Evolutionary conservation across 73 alveolate genomes (phyloP), one percentile per base, ranked within the genome.

Genomic region (Paramecium primaurelia): DNA sequence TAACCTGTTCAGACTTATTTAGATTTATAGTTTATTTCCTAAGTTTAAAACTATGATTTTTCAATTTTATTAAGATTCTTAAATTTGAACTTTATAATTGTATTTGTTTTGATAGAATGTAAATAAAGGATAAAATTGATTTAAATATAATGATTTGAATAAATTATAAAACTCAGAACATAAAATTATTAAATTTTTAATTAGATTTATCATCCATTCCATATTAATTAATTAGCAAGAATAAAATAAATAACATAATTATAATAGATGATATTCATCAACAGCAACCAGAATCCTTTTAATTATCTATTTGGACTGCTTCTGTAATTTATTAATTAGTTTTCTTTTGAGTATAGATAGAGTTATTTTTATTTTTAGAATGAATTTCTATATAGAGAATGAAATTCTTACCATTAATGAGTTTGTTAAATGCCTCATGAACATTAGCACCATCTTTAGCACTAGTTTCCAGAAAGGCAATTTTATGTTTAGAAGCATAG

Each of bases 361-460:
- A 54, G 3, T 54, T 54, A 34, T 54, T 54, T 54, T 54, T 54
- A 54, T 54, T 54, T 54, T 54, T 54, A 18, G 69, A 54, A 54
- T 54, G 69, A 18, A 54, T 54, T 54, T 54, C 69, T 54, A 54
- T 8, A 54, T 54, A 20, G 22, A 54, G 4, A 3, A 54, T n/a
- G 36, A 54, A 54, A 7, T 12, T 6, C 0, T 54, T 64, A 87
- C 93, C 88, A 38, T 73, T 40, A 1, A 87, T 59, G 25, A 84
- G 51, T 59, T 30, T 18, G 16, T 36, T 42, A 84, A 84, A 84
- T 0, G 86, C 59, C 34, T 47, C 59, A 16, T 84, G 8, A 84
- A 84, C 88, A 32, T 59, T 59, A 0, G 59, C n/a, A 3, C 59
- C 86, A 30, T 36, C 84, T 34, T 84, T 84, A 42, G 92, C 92